Conservation (phyloP, 495 filamentous ascomycete species). For the Chlorociboria aeruginascens region DNA sequence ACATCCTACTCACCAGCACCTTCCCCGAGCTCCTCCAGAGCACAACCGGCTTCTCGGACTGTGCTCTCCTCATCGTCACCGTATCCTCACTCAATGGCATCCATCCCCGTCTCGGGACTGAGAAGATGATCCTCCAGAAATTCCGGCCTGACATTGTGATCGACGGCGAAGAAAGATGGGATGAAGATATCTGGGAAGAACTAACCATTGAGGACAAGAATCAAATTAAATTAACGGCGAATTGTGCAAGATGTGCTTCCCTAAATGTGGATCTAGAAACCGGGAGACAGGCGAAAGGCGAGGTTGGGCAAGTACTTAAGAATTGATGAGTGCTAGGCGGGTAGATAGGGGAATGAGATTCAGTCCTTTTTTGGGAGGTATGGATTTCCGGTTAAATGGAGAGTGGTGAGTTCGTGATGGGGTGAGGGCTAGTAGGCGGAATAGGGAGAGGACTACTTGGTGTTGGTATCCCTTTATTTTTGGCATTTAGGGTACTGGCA, state of each 20-base stretch:
- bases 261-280: slow-evolving; percentile 77
- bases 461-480: slow-evolving; percentile 35
- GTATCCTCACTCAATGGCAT: slow-evolving; percentile 58
- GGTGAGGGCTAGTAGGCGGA: slow-evolving; percentile 46
- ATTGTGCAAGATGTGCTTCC: slow-evolving; percentile 68
- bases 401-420: slow-evolving; percentile 55
- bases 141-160: slow-evolving; percentile 82
- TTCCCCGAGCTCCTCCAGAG: slow-evolving; percentile 16
- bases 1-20: slow-evolving; percentile 8
- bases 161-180: slow-evolving; percentile 46
- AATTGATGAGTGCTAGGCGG: slow-evolving; percentile 63
- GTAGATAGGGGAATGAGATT: slow-evolving; percentile 65
- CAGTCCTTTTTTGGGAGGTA: slow-evolving; percentile 78
- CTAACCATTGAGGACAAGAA: slow-evolving; percentile 13
- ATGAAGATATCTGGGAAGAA: slow-evolving; percentile 82
- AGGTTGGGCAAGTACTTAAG: slow-evolving; percentile 59
- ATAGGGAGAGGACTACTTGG: slow-evolving; percentile 46
- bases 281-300: slow-evolving; percentile 50
- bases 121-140: slow-evolving; percentile 59
- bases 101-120: slow-evolving; percentile 40
- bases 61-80: slow-evolving; percentile 62
- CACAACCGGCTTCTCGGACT: slow-evolving; percentile 67
- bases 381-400: slow-evolving; percentile 37
- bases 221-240: slow-evolving; percentile 53
- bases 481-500: neutral